A percentile compares a stretch with the other conserved stretches of the same genome.
phyloP scores from a whole-genome alignment of 441 rosid species.

The Syzygium syzygioides region DNA sequence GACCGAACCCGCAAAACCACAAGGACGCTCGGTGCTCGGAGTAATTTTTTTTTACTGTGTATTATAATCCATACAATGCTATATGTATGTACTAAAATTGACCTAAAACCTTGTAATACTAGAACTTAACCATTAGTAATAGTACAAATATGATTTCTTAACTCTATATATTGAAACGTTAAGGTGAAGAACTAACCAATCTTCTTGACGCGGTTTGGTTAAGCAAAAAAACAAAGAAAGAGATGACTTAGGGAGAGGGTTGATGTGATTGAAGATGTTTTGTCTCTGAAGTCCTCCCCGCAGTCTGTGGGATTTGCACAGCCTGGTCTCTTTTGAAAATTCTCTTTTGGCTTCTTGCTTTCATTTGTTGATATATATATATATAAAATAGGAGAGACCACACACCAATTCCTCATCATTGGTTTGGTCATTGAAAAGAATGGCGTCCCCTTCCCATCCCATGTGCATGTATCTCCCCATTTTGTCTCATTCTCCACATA shows the following conservation, averaged over 20 bases:
- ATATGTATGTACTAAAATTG: background rate
- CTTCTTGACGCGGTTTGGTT: slow-evolving; percentile 35
- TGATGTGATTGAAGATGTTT: slow-evolving; percentile 16
- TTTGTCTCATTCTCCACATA: background rate
- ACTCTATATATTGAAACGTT: background rate
- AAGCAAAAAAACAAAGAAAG: background rate
- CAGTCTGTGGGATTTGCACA: slow-evolving; percentile 45
- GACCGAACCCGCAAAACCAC: background rate
- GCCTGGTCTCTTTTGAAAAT: slow-evolving; percentile 23
- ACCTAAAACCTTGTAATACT: background rate
- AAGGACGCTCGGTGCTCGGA: background rate
- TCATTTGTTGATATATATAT: background rate
- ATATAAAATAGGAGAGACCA: background rate
- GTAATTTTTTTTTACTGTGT: background rate
- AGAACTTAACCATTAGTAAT: background rate
- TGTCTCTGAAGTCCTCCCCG: slow-evolving; percentile 20
- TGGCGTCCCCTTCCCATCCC: background rate
- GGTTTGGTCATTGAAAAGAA: background rate
- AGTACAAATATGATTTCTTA: background rate
- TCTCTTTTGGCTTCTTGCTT: background rate
- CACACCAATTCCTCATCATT: background rate
- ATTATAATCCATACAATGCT: background rate
- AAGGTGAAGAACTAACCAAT: background rate
- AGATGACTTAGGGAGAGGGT: background rate
- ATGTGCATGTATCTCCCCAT: background rate